Base-by-base conservation (phyloP, 306 rosid genomes). In the Lupinus albus region DNA sequence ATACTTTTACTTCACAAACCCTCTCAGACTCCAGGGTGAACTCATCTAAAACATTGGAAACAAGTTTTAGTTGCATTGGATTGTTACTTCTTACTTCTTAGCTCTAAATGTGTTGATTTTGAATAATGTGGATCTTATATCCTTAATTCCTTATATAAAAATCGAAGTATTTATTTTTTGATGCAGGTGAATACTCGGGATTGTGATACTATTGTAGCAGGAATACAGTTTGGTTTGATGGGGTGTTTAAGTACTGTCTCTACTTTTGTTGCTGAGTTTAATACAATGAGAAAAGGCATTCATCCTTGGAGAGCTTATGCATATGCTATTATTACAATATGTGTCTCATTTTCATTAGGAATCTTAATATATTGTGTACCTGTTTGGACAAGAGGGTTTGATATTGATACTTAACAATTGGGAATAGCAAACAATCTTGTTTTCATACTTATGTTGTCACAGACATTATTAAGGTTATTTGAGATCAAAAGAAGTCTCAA, bases 211-310 rank as follows among this genome's bases (percentile, higher is more conserved):
- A 72, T 83, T 20, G 79, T 76, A 42, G 32, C 76, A 8, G 95
- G 95, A 66, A 48, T 83, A 48, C 91, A 92, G 59, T 67, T 92
- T 45, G 96, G 96, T 64, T 45, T 89, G 11, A 32, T 86, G 82
- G 91, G 98, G 11, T 89, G 96, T 79, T 71, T 89, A 74, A 92
- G 98, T 75, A 89, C 96, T 8, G 91, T 92, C 5, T 88, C 96
- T 11, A 83, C 98, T n/a, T 87, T 89, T 53, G 78, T 81, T 47
- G 92, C 91, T 0, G 96, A 92, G 86, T 89, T 89, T 63, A 78
- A 92, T 61, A 87, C 88, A 32, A 89, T 89, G 93, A 81, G 93
- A 73, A 83, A 80, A 71, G 87, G 95, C 61, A 81, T 1, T n/a
- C 55, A 69, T 30, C 89, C 91, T 2, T 86, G 89, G 95, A 85